A percentile compares a stretch with the other conserved stretches of the same genome.
These are phyloP conservation scores for Didymella lethalis DNA, from an alignment of 2,329 filamentous ascomycete genomes.

Conservation along the genomic window DNA sequence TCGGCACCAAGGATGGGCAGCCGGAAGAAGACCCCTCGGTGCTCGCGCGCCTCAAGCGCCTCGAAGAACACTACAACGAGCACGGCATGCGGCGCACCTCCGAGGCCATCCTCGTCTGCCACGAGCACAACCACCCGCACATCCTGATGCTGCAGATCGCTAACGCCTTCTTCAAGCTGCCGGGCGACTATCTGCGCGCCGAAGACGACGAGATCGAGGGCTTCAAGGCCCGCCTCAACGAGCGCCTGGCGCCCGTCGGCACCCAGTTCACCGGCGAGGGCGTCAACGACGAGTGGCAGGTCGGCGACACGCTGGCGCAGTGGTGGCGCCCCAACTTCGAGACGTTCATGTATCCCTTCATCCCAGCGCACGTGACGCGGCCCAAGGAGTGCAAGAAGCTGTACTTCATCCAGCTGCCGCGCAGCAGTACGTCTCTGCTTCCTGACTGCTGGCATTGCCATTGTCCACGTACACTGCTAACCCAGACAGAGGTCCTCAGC, in stretches of 20 bases:
- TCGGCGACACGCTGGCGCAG: constrained; percentile 93
- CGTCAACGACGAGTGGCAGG: constrained; percentile 91
- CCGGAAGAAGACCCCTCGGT: constrained; percentile 98
- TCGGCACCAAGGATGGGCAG: constrained; percentile 97
- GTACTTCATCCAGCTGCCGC: constrained; percentile 93
- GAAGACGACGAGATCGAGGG: constrained; percentile 91
- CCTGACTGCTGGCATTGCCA: too few relatives aligned
- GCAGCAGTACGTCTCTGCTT: constrained; percentile 71
- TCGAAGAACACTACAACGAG: constrained; percentile 92
- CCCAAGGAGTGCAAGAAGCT: constrained; percentile 99
- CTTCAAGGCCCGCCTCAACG: constrained; percentile 93
- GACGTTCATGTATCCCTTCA: constrained; percentile 99
- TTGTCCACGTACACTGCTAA: constrained; percentile 21
- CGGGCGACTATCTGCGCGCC: constrained; percentile 89
- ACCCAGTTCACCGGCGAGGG: constrained; percentile 81
- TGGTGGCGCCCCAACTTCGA: constrained; percentile 99
- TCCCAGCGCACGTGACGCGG: constrained; percentile 92
- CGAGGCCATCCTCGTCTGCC: constrained; percentile 95
- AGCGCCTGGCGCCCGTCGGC: constrained; percentile 91
- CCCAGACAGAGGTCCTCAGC: constrained; percentile 78
- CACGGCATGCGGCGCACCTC: constrained; percentile 98
- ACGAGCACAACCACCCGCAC: constrained; percentile 98
- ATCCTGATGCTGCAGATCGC: constrained; percentile 99
- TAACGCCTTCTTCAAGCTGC: constrained; percentile 99
- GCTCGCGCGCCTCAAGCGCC: constrained; percentile 85